Evolutionary conservation across 257 asterid species (phyloP).

Genomic region (Solanum bukasovii): DNA sequence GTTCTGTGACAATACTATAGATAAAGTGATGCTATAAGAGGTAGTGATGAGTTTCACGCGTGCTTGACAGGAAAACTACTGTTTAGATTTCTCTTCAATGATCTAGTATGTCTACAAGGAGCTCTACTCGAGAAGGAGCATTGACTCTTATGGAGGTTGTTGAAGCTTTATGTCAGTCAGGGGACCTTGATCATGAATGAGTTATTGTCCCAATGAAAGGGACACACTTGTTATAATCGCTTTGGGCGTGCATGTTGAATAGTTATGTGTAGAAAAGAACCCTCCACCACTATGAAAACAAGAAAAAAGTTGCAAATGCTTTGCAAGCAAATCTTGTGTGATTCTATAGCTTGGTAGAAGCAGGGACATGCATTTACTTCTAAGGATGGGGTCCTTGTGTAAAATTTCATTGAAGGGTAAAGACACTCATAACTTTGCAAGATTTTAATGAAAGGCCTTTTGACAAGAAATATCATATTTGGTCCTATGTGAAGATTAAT

Average conservation of each 20-base stretch:
- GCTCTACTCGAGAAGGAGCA: background rate
- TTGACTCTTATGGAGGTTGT: background rate
- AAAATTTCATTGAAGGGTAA: background rate
- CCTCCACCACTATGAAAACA: background rate
- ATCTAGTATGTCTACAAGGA: background rate
- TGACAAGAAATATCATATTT: constrained; percentile 1
- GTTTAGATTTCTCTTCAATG: background rate
- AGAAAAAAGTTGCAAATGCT: background rate
- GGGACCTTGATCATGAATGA: background rate
- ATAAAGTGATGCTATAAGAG: background rate
- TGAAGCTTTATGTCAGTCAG: background rate
- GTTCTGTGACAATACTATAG: background rate
- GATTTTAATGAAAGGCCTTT: background rate
- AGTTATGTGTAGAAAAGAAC: background rate
- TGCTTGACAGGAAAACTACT: background rate
- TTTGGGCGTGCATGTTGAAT: background rate
- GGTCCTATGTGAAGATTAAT: background rate
- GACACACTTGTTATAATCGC: background rate
- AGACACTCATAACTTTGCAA: background rate
- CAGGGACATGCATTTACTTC: background rate
- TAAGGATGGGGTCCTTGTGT: background rate
- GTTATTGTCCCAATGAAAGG: background rate
- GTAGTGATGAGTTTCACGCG: background rate
- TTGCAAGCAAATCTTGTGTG: background rate
- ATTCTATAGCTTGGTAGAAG: background rate